Conservation (phyloP, 1,284 basidiomycete genomes). For the Cryptococcus sp. region DNA sequence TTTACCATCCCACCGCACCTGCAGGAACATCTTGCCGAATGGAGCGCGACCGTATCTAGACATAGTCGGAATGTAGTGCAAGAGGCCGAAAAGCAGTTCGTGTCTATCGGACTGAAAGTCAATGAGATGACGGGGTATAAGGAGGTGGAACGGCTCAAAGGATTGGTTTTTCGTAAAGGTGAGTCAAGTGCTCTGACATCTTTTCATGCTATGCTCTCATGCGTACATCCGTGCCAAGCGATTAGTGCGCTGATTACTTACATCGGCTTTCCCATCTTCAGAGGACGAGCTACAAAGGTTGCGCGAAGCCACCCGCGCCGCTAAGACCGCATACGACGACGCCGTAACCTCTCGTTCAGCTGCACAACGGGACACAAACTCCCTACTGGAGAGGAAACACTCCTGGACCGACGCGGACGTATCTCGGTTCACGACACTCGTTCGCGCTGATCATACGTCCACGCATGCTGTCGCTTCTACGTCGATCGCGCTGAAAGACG, state of each 20-base stretch:
- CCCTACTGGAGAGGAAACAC: constrained; percentile 85
- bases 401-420: constrained; percentile 76
- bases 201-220: neutral
- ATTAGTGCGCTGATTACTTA: neutral
- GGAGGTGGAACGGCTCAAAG: constrained; percentile 80
- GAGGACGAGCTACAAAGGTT: constrained; percentile 38
- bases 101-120: constrained; percentile 71
- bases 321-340: constrained; percentile 72
- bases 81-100: constrained; percentile 58
- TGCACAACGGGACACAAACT: constrained; percentile 86
- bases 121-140: constrained; percentile 88
- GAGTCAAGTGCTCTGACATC: constrained; percentile 33
- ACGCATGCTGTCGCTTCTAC: constrained; percentile 73
- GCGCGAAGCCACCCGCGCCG: constrained; percentile 67
- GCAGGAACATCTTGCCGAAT: constrained; percentile 11
- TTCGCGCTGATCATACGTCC: constrained; percentile 79
- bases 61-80: constrained; percentile 23
- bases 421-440: constrained; percentile 76
- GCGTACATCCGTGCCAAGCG: neutral
- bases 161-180: constrained; percentile 78
- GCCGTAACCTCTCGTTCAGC: constrained; percentile 73
- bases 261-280: constrained; percentile 11
- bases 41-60: constrained; percentile 8
- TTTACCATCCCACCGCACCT: constrained; percentile 14
- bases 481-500: constrained; percentile 64